Evolutionary conservation across 129 eudicot species (phyloP).

Genomic region (Centella asiatica): DNA sequence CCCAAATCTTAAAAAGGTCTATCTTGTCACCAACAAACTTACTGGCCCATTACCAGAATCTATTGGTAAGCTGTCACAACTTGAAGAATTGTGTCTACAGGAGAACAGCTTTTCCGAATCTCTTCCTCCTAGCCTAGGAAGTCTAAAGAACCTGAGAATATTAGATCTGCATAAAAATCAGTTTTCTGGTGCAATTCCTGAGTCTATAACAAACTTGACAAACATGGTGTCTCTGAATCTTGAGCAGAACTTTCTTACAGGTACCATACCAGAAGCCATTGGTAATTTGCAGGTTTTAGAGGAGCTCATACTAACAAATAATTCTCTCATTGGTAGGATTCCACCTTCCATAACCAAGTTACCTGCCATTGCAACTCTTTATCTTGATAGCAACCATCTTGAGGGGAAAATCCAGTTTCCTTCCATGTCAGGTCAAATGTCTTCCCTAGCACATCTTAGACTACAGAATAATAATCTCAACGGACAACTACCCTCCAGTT

Average conservation of each 20-base stretch:
- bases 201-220: conserved; percentile 26
- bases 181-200: conserved; percentile 35
- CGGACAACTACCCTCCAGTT: conserved; percentile 25
- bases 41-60: conserved; percentile 39
- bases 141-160: conserved; percentile 15
- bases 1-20: conserved; percentile 20
- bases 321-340: conserved; percentile 26
- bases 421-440: conserved; percentile 12
- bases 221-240: conserved; percentile 15
- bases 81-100: conserved; percentile 24
- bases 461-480: conserved; percentile 28
- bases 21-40: conserved; percentile 19
- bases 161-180: conserved; percentile 28
- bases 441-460: conserved; percentile 26
- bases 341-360: conserved; percentile 25
- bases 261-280: conserved; percentile 24
- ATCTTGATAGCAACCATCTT: conserved; percentile 24
- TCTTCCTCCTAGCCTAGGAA: conserved; percentile 30
- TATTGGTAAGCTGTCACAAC: conserved; percentile 30
- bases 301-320: conserved; percentile 36
- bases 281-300: conserved; percentile 20
- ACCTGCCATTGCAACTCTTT: conserved; percentile 2
- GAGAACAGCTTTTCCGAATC: conserved; percentile 28
- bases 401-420: conserved; percentile 31
- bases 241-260: conserved; percentile 22